phyloP scores from a whole-genome alignment of 148 eudicot genomes.

The Vaccinium myrtillus region DNA sequence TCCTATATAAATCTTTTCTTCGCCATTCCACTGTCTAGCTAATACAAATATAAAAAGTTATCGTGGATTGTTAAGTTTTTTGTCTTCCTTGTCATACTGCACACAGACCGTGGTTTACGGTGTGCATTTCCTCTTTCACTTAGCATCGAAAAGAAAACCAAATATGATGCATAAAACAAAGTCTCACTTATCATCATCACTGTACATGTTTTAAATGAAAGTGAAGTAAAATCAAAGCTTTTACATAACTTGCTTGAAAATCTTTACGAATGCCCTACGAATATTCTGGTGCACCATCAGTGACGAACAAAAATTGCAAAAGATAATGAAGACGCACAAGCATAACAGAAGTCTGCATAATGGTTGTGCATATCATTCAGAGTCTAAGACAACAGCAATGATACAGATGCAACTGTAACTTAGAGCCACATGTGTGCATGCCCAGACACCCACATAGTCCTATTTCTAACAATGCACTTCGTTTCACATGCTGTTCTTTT shows the following conservation, averaged over 20 bases:
- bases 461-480: background rate
- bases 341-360: background rate
- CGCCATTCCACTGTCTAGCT: background rate
- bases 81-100: background rate
- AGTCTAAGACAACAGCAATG: background rate
- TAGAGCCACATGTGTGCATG: background rate
- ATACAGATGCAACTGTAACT: conserved; percentile 2
- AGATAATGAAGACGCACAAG: background rate
- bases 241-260: background rate
- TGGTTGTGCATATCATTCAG: background rate
- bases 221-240: background rate
- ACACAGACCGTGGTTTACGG: background rate
- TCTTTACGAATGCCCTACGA: background rate
- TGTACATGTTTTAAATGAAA: background rate
- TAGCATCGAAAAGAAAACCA: background rate
- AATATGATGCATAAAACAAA: background rate
- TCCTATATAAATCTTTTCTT: background rate
- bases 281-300: background rate
- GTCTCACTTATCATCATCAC: background rate
- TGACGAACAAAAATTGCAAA: background rate
- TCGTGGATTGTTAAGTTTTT: background rate
- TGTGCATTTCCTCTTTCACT: background rate
- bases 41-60: background rate
- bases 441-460: background rate
- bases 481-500: background rate